Base-by-base conservation (phyloP, 2,329 filamentous ascomycete species). In the Periconia digitata region DNA sequence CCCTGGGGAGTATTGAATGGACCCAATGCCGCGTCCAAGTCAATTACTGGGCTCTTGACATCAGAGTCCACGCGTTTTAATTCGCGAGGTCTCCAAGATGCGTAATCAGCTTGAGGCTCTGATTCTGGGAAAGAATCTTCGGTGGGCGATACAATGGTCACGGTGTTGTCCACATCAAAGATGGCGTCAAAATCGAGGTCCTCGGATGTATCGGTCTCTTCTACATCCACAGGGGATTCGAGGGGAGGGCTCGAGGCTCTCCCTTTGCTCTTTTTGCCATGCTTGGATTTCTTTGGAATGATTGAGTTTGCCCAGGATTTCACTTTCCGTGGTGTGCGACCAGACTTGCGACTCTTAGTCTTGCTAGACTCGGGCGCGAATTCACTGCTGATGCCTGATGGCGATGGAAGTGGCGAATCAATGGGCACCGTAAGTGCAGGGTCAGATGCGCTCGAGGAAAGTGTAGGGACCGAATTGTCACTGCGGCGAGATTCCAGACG, bases 11-110 rank as follows among this genome's bases (percentile, higher is more conserved):
- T 95, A 62, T 95, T 94, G 71, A 96, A 95, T 0, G 92, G 91
- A 1, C 91, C 92, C 1, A 97, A 79, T 21, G 92, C 94, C 16
- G 92, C 92, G 73, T 99, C 94, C 36, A 99, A 76, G 69, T 99
- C 94, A 54, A 99, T 95, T 70, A 96, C 87, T 7, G 89, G 86
- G 63, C 85, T 89, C 44, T 86, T 80, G 3, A 82, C 70, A 50
- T 95, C 89, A n/a, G 69, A 67, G 42, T 72, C 52, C 50, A 56
- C 75, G 71, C 63, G 66, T 41, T 66, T 61, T 21, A 72, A 44
- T 47, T 65, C 62, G 21, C 63, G 64, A 5, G 70, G 70, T 44
- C 67, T 65, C 71, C 70, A 73, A 6, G 67, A 68, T 6, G 69
- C 61, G 45, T 65, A 64, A 46, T 64, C 63, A 6, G 67, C 67